Base-by-base conservation (phyloP, 208 protist genomes). In the Crithidia expoeki region DNA sequence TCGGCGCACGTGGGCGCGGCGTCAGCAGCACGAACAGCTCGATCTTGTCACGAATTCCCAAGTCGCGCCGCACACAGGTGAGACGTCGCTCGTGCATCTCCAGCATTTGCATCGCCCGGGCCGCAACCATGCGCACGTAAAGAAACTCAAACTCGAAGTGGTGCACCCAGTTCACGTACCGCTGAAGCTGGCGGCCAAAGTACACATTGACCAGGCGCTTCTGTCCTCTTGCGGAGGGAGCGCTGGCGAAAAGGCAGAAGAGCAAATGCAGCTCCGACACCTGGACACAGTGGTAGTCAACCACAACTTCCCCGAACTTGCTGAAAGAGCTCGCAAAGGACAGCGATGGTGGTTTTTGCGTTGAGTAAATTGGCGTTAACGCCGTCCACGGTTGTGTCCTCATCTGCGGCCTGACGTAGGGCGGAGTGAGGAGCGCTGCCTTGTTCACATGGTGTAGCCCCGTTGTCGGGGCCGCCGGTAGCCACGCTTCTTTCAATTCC, bases 51-150 rank as follows among this genome's bases (percentile, higher is more conserved):
- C 85, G 76, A 10, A 95, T 82, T 40, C 70, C 74, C 34, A 90
- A 68, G 53, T 93, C 89, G 44, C 89, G 82, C 49, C 32, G 47
- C 77, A 91, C 90, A 73, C 86, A 95, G 11, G 86, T 67, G 5
- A 90, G 44, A 4, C 78, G 80, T 11, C 89, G 84, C 33, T 67
- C 63, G 40, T 83, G 72, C 17, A 57, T 47, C 67, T 92, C 83
- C 30, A 93, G 62, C 76, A 85, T 77, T 12, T 38, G n/a, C 40
- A 80, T 58, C 7, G 53, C 74, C 19, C 71, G 83, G 21, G 84
- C 46, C 3, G 72, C 89, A 5, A 93, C 82, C 53, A 86, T 59
- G 28, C 58, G 44, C 46, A 60, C 47, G 71, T 94, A 92, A n/a
- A 82, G 50, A 14, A 64, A 23, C 52, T 91, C 75, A 67, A 91